Conservation (phyloP, 345 rosid species). For the Eucalyptus coolabah region DNA sequence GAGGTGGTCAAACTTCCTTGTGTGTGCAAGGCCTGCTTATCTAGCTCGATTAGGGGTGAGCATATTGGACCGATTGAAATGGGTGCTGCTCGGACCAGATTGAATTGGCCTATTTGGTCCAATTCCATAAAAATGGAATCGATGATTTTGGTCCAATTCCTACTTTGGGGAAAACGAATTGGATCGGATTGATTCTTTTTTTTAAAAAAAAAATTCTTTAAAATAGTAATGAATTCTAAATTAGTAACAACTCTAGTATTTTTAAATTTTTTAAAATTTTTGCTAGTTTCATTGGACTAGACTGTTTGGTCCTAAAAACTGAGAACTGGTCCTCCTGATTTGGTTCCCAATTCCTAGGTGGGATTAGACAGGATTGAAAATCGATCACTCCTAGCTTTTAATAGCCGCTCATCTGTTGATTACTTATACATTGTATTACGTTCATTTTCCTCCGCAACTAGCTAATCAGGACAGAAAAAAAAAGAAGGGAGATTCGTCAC, state of each 20-base stretch:
- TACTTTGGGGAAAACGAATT: fast-evolving
- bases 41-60: neutral
- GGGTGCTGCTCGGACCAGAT: too few species aligned
- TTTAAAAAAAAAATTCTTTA: too few species aligned
- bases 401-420: neutral
- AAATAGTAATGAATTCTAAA: too few species aligned
- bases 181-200: fast-evolving
- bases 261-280: too few species aligned
- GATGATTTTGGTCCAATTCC: too few species aligned
- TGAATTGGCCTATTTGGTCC: too few species aligned
- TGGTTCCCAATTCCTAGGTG: too few species aligned
- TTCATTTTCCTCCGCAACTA: neutral
- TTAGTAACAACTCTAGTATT: too few species aligned
- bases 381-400: too few species aligned
- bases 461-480: neutral
- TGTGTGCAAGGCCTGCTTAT: neutral
- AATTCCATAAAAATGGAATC: too few species aligned
- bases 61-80: too few species aligned
- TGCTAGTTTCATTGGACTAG: fast-evolving
- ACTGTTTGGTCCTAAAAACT: fast-evolving
- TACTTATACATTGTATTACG: neutral
- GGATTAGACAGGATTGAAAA: too few species aligned
- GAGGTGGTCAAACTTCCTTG: neutral
- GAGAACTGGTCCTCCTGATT: fast-evolving
- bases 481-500: neutral